Evolutionary conservation across 805 yeast genomes (phyloP).

Genomic region (Isabelozyma heimii): DNA sequence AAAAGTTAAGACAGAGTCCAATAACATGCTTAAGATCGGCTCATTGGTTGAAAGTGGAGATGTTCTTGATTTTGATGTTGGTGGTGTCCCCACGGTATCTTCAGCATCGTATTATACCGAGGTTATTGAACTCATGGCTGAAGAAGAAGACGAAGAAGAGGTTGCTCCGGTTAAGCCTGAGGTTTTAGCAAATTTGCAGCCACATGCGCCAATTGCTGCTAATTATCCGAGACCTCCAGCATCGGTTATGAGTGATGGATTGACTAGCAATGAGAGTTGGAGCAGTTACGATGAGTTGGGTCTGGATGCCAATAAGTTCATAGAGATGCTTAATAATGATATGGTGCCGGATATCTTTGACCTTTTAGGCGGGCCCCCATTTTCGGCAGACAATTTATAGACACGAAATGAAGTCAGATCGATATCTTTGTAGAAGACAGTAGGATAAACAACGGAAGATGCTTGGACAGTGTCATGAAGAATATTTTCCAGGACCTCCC

Average conservation of each 20-base stretch:
- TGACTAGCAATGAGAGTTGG: neutral
- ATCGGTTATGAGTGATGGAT: neutral
- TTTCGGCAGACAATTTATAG: neutral
- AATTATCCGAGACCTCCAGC: neutral
- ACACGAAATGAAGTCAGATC: neutral
- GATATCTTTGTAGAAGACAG: no score
- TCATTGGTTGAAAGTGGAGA: constrained; percentile 1
- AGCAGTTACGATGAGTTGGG: neutral
- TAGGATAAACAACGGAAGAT: no score
- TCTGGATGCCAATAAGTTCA: neutral
- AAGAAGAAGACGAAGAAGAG: neutral
- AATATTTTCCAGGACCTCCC: no score
- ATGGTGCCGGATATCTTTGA: neutral
- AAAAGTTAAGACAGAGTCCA: neutral
- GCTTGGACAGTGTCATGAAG: no score
- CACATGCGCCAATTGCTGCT: neutral
- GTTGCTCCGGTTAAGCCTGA: neutral
- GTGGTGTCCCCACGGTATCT: neutral
- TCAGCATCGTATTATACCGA: constrained; percentile 1
- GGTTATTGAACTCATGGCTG: neutral
- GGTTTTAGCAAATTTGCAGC: neutral
- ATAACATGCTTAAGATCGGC: neutral
- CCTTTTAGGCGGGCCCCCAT: neutral
- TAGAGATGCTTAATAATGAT: neutral
- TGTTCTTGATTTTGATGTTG: neutral